phyloP scores from a whole-genome alignment of 192 early-diverging fungal genomes.

The Entophlyctis luteolus region DNA sequence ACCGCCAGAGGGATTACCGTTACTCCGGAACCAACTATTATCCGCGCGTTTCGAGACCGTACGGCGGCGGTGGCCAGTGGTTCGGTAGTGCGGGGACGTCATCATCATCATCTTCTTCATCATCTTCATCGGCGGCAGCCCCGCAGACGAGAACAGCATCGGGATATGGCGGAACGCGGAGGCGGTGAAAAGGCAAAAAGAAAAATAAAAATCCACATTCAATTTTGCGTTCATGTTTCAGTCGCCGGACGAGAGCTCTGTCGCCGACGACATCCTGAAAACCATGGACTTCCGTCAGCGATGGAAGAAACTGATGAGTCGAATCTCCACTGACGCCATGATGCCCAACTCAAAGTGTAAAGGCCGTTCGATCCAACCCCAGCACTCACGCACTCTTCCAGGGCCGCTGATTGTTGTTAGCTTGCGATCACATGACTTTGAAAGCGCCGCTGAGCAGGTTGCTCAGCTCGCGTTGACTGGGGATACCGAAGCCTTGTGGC shows the following conservation, averaged over 20 bases:
- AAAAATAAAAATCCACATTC: too few species aligned
- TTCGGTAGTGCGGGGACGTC: neutral
- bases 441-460: neutral
- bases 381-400: too few species aligned
- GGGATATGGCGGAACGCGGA: constrained; percentile 24
- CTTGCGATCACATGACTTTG: neutral
- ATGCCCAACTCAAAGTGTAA: too few species aligned
- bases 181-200: too few species aligned
- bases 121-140: constrained; percentile 13
- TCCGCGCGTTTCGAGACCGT: neutral
- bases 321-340: neutral
- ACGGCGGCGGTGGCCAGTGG: neutral
- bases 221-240: too few species aligned
- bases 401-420: neutral
- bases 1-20: neutral
- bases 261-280: neutral
- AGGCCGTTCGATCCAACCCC: too few species aligned
- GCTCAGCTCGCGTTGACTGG: neutral
- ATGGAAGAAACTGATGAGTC: neutral
- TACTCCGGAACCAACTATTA: neutral
- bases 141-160: constrained; percentile 15
- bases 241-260: too few species aligned
- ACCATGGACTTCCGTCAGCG: neutral
- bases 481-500: constrained; percentile 7
- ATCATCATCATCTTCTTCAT: constrained; percentile 16